Evolutionary conservation across 202 grass and related monocot genomes (phyloP).

Genomic region (Cymbopogon flexuosus): DNA sequence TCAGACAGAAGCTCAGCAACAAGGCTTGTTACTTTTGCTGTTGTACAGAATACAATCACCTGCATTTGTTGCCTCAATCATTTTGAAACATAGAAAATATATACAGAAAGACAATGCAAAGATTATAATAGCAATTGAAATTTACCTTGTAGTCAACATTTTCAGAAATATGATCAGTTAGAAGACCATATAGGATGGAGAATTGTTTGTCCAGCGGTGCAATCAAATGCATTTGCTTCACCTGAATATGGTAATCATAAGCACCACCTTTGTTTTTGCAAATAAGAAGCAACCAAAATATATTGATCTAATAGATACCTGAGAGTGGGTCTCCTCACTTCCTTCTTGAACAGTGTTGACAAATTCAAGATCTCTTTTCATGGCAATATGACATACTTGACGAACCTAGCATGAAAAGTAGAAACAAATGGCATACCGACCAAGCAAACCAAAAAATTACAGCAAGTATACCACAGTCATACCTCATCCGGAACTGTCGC

Average conservation of each 20-base stretch:
- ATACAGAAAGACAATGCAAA: too few relatives aligned
- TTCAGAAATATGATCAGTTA: constrained; percentile 88
- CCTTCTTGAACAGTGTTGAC: constrained; percentile 95
- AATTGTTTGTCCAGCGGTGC: constrained; percentile 86
- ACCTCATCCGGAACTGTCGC: constrained; percentile 96
- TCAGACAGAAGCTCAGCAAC: constrained; percentile 81
- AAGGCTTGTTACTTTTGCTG: constrained; percentile 85
- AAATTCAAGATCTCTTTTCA: constrained; percentile 99
- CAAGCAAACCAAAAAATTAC: background rate
- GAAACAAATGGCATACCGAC: constrained; percentile 1
- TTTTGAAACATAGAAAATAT: constrained; percentile 19
- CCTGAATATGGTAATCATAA: constrained; percentile 49
- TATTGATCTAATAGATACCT: constrained; percentile 42
- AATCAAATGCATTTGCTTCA: constrained; percentile 92
- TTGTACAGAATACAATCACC: constrained; percentile 98
- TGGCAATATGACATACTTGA: constrained; percentile 91
- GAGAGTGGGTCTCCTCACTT: constrained; percentile 84
- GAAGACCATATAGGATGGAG: constrained; percentile 72
- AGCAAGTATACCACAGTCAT: constrained; percentile 11
- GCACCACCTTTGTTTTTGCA: background rate
- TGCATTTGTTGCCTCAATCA: constrained; percentile 42
- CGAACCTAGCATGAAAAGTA: constrained; percentile 60
- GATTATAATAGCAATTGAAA: background rate
- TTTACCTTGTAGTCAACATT: constrained; percentile 92
- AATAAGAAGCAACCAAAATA: constrained; percentile 10